These are phyloP conservation scores for Narthecium ossifragum DNA, from an alignment of 106 monocot genomes.

Conservation along the genomic window DNA sequence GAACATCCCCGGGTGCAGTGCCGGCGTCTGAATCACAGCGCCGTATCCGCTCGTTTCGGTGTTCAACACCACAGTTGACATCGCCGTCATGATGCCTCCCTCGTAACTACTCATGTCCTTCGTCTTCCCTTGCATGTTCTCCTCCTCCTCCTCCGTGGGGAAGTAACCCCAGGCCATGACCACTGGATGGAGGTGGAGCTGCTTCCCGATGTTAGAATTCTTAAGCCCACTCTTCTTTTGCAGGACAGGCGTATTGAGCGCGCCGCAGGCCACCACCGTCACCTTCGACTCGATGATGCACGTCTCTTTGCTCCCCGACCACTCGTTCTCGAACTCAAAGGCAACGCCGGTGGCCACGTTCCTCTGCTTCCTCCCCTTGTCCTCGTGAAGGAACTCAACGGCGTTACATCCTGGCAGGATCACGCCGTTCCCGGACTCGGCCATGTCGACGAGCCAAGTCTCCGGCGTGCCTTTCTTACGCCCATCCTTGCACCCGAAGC, in stretches of 20 bases:
- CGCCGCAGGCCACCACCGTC: slow-evolving; percentile 67
- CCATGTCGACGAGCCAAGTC: slow-evolving; percentile 76
- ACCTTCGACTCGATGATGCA: slow-evolving; percentile 31
- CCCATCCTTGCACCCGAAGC: slow-evolving; percentile 62
- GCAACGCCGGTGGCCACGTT: slow-evolving; percentile 37
- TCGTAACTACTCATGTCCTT: slow-evolving; percentile 44
- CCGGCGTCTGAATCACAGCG: slow-evolving; percentile 57
- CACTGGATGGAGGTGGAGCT: slow-evolving; percentile 76
- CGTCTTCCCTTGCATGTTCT: too few species aligned
- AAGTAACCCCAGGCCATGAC: slow-evolving; percentile 84
- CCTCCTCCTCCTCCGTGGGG: slow-evolving; percentile 21
- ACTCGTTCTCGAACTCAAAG: slow-evolving; percentile 9
- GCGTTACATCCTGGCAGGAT: slow-evolving; percentile 48
- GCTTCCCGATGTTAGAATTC: slow-evolving; percentile 62
- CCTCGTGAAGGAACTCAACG: slow-evolving; percentile 17
- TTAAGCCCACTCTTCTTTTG: slow-evolving; percentile 40
- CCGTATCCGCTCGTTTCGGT: slow-evolving; percentile 17
- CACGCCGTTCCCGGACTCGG: slow-evolving; percentile 50
- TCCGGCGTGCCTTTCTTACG: slow-evolving; percentile 43
- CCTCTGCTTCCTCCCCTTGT: slow-evolving; percentile 5
- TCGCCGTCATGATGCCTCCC: slow-evolving; percentile 48
- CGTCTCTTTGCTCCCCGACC: slow-evolving; percentile 13
- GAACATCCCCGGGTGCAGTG: slow-evolving; percentile 68
- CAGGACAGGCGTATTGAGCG: slow-evolving; percentile 46
- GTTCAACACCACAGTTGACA: slow-evolving; percentile 24